Evolutionary conservation across 768 basidiomycete species (phyloP).

Genomic region (Cystofilobasidium macerans): DNA sequence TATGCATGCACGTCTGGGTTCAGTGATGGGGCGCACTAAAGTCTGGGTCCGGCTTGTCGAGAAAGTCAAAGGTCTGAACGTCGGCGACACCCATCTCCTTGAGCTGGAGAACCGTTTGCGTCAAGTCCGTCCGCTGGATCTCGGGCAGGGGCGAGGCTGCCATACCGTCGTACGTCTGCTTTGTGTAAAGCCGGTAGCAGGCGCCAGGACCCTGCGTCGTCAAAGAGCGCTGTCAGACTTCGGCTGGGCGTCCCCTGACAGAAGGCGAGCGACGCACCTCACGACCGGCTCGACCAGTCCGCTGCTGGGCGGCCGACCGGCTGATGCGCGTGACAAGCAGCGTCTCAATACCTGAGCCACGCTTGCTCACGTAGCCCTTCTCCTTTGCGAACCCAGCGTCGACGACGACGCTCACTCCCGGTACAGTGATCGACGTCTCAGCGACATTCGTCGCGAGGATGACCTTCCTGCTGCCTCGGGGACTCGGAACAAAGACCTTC

Average conservation of each 20-base stretch:
- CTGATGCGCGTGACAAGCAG: conserved; percentile 71
- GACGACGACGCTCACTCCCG: conserved; percentile 87
- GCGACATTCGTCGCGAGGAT: conserved; percentile 96
- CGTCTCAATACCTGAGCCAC: conserved; percentile 76
- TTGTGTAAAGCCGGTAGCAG: conserved; percentile 89
- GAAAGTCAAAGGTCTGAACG: conserved; percentile 67
- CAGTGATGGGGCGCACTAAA: too few relatives aligned
- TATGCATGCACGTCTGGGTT: too few relatives aligned
- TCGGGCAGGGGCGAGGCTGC: conserved; percentile 65
- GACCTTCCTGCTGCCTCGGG: conserved; percentile 66
- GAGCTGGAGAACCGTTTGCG: conserved; percentile 71
- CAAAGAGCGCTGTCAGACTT: background rate
- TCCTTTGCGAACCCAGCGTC: conserved; percentile 95
- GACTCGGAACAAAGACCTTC: conserved; percentile 60
- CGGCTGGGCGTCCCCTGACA: background rate
- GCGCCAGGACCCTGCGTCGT: conserved; percentile 55
- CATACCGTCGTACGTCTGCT: conserved; percentile 61
- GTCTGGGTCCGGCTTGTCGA: conserved; percentile 71
- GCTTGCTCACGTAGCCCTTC: conserved; percentile 66
- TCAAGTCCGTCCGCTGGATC: conserved; percentile 75
- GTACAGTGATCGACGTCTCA: conserved; percentile 94
- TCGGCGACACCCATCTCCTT: conserved; percentile 66
- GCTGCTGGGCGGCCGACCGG: conserved; percentile 69
- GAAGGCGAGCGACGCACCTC: conserved; percentile 47
- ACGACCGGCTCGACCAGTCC: conserved; percentile 93